Conservation (phyloP, 2,329 filamentous ascomycete genomes). For the Nothophoma quercina region DNA sequence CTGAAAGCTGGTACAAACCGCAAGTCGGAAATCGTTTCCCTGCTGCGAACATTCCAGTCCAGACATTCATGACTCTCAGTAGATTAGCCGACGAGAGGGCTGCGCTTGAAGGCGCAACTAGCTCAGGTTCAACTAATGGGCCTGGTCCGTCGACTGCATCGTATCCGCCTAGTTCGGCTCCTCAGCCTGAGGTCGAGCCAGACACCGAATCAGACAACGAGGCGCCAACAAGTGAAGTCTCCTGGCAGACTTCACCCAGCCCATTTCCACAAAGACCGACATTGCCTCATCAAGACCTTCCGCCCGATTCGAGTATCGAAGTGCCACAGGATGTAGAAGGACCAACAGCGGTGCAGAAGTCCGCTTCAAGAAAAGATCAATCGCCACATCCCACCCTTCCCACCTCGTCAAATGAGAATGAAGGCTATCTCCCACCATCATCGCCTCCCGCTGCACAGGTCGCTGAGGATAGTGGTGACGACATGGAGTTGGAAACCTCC, state of each 20-base stretch:
- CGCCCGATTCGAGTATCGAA: conserved; percentile 43
- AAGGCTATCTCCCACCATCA: conserved; percentile 19
- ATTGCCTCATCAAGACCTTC: conserved; percentile 22
- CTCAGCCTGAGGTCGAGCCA: conserved; percentile 2
- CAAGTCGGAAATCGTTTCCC: conserved; percentile 46
- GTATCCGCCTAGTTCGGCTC: conserved; percentile 5
- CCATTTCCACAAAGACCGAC: conserved; percentile 26
- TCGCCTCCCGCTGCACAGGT: conserved; percentile 24
- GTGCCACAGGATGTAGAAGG: background rate
- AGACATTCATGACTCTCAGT: conserved; percentile 35
- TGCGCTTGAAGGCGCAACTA: conserved; percentile 15
- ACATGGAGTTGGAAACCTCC: conserved; percentile 40
- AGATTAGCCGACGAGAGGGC: conserved; percentile 28
- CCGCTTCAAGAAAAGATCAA: background rate
- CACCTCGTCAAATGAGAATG: conserved; percentile 21
- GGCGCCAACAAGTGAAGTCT: conserved; percentile 17
- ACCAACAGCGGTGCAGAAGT: background rate
- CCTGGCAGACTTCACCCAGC: conserved; percentile 31
- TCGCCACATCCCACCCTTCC: background rate
- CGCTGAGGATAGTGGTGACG: conserved; percentile 29
- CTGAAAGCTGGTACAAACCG: conserved; percentile 47
- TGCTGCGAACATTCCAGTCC: conserved; percentile 49
- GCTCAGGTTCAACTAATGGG: conserved; percentile 19
- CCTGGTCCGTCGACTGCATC: conserved; percentile 27
- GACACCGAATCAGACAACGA: conserved; percentile 15